Evolutionary conservation across 1,139 yeast species (phyloP).

Genomic region (Sugiyamaella grinbergsii): DNA sequence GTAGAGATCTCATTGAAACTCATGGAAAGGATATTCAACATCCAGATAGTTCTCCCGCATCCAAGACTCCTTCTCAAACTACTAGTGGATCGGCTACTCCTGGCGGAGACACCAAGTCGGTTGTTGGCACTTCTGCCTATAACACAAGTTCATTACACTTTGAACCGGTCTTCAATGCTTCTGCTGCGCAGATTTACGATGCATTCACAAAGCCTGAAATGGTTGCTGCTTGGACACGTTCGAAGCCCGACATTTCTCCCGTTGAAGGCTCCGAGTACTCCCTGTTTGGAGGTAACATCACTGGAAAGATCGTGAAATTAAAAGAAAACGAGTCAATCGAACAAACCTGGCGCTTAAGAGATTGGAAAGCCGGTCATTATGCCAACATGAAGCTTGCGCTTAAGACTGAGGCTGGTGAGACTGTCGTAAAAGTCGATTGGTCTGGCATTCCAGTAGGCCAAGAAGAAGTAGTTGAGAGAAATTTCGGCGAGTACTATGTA

Average conservation of each 20-base stretch:
- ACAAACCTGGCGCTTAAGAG: slow-evolving; percentile 82
- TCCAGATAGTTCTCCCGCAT: slow-evolving; percentile 46
- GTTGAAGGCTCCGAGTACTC: slow-evolving; percentile 63
- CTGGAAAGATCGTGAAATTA: slow-evolving; percentile 66
- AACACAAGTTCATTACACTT: slow-evolving; percentile 80
- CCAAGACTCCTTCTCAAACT: slow-evolving; percentile 58
- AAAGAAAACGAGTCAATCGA: slow-evolving; percentile 60
- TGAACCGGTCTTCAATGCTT: slow-evolving; percentile 80
- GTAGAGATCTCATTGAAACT: slow-evolving; percentile 68
- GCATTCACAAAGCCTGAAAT: slow-evolving; percentile 76
- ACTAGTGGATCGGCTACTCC: slow-evolving; percentile 30
- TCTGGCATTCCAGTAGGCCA: slow-evolving; percentile 97
- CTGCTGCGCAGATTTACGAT: slow-evolving; percentile 79
- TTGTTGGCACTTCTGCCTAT: slow-evolving; percentile 52
- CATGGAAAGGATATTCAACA: slow-evolving; percentile 90
- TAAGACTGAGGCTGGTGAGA: slow-evolving; percentile 78
- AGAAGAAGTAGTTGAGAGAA: slow-evolving; percentile 81
- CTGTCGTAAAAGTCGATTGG: slow-evolving; percentile 76
- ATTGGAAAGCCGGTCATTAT: slow-evolving; percentile 84
- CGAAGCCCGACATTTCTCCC: slow-evolving; percentile 66
- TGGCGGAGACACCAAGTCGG: slow-evolving; percentile 26
- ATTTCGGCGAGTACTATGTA: slow-evolving; percentile 87
- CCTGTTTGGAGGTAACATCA: slow-evolving; percentile 86
- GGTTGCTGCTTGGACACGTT: slow-evolving; percentile 87
- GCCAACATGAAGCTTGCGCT: slow-evolving; percentile 69